Conservation (phyloP, 2,329 filamentous ascomycete species). For the Zasmidium citrigriseum region DNA sequence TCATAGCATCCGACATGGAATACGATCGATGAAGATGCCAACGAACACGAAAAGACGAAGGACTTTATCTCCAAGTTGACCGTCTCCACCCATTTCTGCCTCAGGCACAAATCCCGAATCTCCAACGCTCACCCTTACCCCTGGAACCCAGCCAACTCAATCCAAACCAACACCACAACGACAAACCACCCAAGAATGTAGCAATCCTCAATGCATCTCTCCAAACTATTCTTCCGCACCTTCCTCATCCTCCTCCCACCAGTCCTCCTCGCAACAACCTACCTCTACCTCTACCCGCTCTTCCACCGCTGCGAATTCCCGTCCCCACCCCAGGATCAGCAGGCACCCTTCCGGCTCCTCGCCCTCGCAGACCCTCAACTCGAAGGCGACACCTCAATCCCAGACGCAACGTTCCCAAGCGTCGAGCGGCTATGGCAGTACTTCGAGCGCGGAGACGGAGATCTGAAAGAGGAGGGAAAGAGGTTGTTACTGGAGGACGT, state of each 20-base stretch:
- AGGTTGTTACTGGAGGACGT: conserved; percentile 57
- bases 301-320: conserved; percentile 83
- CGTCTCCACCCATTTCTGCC: background rate
- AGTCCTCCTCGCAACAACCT: conserved; percentile 69
- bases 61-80: background rate
- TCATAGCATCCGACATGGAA: background rate
- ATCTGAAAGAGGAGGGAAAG: conserved; percentile 17
- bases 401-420: conserved; percentile 46
- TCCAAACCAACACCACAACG: background rate
- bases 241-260: conserved; percentile 61
- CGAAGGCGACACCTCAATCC: conserved; percentile 77
- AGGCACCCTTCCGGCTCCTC: conserved; percentile 81
- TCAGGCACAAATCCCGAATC: background rate
- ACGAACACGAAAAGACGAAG: too few relatives aligned
- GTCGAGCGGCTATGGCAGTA: conserved; percentile 29
- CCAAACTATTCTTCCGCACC: conserved; percentile 46
- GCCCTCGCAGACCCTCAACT: conserved; percentile 90
- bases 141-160: background rate
- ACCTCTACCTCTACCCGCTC: conserved; percentile 85
- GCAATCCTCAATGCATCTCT: conserved; percentile 48
- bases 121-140: background rate
- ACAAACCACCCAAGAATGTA: conserved; percentile 3
- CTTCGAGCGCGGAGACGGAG: conserved; percentile 4
- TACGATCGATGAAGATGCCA: too few relatives aligned
- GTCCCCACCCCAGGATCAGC: conserved; percentile 18